A percentile compares a stretch with the other conserved stretches of the same genome.
These are phyloP conservation scores for Papiliotrema fonsecae DNA, from an alignment of 1,284 basidiomycete species.

Conservation along the genomic window DNA sequence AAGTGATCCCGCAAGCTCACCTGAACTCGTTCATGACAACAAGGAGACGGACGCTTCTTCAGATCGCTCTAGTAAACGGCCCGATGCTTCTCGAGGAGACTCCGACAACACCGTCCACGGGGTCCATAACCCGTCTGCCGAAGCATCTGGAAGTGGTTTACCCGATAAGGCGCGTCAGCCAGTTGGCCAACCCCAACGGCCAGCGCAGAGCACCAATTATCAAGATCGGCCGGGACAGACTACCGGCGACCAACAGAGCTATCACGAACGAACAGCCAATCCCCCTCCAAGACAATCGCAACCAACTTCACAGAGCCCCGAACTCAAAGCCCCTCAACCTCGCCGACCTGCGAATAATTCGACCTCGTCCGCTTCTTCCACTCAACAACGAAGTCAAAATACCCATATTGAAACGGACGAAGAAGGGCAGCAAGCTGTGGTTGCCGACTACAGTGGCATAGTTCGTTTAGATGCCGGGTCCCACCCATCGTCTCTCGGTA, in stretches of 20 bases:
- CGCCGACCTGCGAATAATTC: neutral
- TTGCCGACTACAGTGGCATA: constrained; percentile 33
- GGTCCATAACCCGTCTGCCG: constrained; percentile 15
- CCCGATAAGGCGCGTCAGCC: constrained; percentile 18
- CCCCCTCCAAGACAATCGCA: neutral
- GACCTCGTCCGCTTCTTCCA: neutral
- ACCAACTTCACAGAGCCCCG: neutral
- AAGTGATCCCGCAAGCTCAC: constrained; percentile 6
- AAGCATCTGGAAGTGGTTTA: constrained; percentile 18
- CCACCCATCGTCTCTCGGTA: neutral
- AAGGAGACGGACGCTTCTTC: constrained; percentile 8
- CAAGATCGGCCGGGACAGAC: constrained; percentile 11
- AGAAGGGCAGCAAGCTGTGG: constrained; percentile 16
- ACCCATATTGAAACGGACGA: constrained; percentile 25
- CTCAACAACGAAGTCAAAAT: constrained; percentile 3
- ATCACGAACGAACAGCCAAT: constrained; percentile 3
- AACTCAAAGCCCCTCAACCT: neutral
- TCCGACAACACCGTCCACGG: no score
- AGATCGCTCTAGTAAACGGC: no score
- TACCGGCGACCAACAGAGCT: constrained; percentile 7
- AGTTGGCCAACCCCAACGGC: constrained; percentile 21
- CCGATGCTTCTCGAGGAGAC: constrained; percentile 9
- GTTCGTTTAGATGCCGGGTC: constrained; percentile 26
- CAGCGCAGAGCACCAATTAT: constrained; percentile 17
- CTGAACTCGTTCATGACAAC: constrained; percentile 1